Base-by-base conservation (phyloP, 225 moss, liverwort and hornwort species). In the Pseudoscleropodium purum region DNA sequence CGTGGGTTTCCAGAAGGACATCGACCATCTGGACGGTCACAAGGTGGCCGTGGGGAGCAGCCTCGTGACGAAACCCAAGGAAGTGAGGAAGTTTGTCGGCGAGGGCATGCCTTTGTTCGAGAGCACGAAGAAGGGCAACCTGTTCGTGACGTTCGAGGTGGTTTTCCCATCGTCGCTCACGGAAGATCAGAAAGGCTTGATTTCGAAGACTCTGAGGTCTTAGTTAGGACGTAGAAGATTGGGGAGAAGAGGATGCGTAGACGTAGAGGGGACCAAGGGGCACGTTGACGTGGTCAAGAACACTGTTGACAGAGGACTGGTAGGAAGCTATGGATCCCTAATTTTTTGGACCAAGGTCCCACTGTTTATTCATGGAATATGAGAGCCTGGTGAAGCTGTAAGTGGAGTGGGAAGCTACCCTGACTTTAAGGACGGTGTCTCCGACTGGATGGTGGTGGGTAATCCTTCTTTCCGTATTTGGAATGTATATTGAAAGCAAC, bases 61-160 rank as follows among this genome's bases (percentile, higher is more conserved):
- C 30, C 84, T 84, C 43, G 89, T 99, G 56, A 99, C 99, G 76
- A 96, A 95, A 76, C 97, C 99, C 47, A 95, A 95, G 77, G 94
- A 96, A 89, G 96, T 95, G 56, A 93, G 92, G 91, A 93, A 94
- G 66, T 96, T 99, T 57, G 6, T 81, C 1, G 95, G 95, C 63
- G 96, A 99, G 91, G 99, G 99, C 68, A 97, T 99, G 99, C 97
- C 99, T 43, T 75, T 95, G 67, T 95, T 92, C 84, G 99, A 99
- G 88, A 96, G 94, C 90, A 84, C 79, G 39, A 96, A 92, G 95
- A 99, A 95, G 92, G 99, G 99, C 27, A 96, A 93, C 89, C 93
- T 99, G 31, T 94, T 92, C 39, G 97, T 99, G 45, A 95, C 91
- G n/a, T 99, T 96, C 83, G 97, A 99, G 92, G 96, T 99, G 31